These are phyloP conservation scores for Elaeis guineensis DNA, from an alignment of 176 grass and related monocot species.

Conservation along the genomic window DNA sequence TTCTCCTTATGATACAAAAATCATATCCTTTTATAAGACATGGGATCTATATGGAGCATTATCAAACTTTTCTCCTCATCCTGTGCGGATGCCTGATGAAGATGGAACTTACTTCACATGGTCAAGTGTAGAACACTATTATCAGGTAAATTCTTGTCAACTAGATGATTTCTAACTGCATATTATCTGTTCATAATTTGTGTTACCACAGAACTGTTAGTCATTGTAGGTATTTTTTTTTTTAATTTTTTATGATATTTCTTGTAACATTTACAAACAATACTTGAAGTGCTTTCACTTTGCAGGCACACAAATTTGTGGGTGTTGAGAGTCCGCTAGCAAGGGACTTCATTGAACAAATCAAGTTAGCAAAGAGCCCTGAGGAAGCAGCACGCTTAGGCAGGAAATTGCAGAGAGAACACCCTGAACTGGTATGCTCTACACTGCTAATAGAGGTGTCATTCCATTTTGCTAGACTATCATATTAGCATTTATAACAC, in stretches of 20 bases:
- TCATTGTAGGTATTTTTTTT: no score
- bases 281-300: neutral
- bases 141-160: slow-evolving; percentile 47
- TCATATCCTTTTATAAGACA: slow-evolving; percentile 95
- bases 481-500: no score
- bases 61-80: slow-evolving; percentile 94
- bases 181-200: no score
- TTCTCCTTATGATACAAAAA: slow-evolving; percentile 81
- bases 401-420: slow-evolving; percentile 73
- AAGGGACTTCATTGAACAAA: slow-evolving; percentile 53
- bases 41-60: slow-evolving; percentile 93
- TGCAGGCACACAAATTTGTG: slow-evolving; percentile 81
- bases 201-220: no score
- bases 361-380: slow-evolving; percentile 74
- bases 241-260: neutral
- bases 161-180: no score
- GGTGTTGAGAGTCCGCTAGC: slow-evolving; percentile 50
- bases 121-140: slow-evolving; percentile 89
- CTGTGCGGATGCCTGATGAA: slow-evolving; percentile 44
- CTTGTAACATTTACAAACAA: neutral
- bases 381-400: slow-evolving; percentile 89
- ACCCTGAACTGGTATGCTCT: slow-evolving; percentile 60
- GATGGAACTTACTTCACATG: slow-evolving; percentile 50
- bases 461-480: no score
- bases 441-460: no score